Evolutionary conservation across 2,329 filamentous ascomycete species (phyloP), one percentile per base, ranked within the genome.

Genomic region (Calonectria pteridis): DNA sequence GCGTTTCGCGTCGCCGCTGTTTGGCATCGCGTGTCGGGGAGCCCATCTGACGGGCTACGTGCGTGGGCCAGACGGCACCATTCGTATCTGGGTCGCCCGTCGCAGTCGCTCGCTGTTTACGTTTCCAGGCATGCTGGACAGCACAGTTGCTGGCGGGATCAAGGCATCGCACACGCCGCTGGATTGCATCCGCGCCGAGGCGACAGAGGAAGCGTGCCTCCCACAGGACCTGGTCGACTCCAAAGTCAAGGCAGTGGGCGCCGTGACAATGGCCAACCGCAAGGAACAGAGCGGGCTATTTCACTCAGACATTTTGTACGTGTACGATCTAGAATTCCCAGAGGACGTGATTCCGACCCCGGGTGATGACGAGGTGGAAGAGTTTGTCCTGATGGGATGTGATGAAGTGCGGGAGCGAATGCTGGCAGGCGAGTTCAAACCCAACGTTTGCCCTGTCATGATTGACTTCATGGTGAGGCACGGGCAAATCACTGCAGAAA

Each of bases 401-500:
- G 81, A 82, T 0, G 85, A 89, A 79, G 91, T 96, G 6, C 88
- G 91, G 81, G 81, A 85, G 67, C 91, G 91, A 1, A 87, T 98
- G 86, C 84, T 87, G 23, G 86, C 86, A 20, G 92, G 92, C 4
- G 91, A 95, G 82, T 98, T 97, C 86, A 98, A 98, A 87, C 93
- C 95, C 0, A 97, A 97, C 80, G 95, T 94, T 78, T 92, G 93
- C 31, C 82, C 93, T 35, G 92, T 96, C 62, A 87, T 96, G 85
- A 87, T 97, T 62, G 95, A 97, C 80, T 98, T 98, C 83, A 91
- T 97, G 78, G 86, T 97, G 58, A 86, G 95, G 29, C 94, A 95
- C 83, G 94, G 94, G 0, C 87, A 95, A 64, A 81, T 97, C 73
- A 96, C 92, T 1, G 84, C 89, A 0, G 94, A 95, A 81, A 93